Base-by-base conservation (phyloP, 2,329 filamentous ascomycete genomes). In the Talaromyces amestolkiae region DNA sequence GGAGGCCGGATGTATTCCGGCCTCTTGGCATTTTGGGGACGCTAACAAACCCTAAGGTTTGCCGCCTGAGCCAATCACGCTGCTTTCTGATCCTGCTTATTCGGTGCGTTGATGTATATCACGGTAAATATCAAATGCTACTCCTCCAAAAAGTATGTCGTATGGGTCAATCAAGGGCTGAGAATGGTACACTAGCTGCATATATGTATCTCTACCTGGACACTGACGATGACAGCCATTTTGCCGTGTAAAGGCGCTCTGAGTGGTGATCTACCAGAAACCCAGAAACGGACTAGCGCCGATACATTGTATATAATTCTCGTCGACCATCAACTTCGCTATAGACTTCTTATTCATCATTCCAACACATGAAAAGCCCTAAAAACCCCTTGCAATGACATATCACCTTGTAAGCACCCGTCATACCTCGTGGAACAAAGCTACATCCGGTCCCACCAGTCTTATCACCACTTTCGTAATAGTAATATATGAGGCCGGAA, bases 1-100 rank as follows among this genome's bases (percentile, higher is more conserved):
- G 75, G 75, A 79, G 77, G 77, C 77, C 77, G 77, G 77, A 67
- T 70, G 67, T 71, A 78, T 78, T 78, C 77, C 77, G 78, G 77
- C 77, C 77, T 78, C 72, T 65, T 72, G 68, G 69, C 69, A 68
- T 72, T 72, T 71, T 19, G 31, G 35, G 9, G 35, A 27, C 58
- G 45, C 63, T 66, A 60, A 54, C 9, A 2, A 9, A 1, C 17
- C 15, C n/a, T 43, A 59, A 59, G 56, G 37, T 59, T 59, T 51
- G 59, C 11, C 1, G 45, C n/a, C 17, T 24, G 24, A 39, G 43
- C 43, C 47, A 62, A 62, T 53, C 43, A 53, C 43, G 27, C 61
- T 33, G 43, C 37, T 41, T 60, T 66, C 31, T 61, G 54, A 39
- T 41, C 24, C 47, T 56, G 45, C 64, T 35, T 39, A 56, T 37